Evolutionary conservation across 1,284 basidiomycete species (phyloP).

Genomic region (Ustilago shanxiensis): DNA sequence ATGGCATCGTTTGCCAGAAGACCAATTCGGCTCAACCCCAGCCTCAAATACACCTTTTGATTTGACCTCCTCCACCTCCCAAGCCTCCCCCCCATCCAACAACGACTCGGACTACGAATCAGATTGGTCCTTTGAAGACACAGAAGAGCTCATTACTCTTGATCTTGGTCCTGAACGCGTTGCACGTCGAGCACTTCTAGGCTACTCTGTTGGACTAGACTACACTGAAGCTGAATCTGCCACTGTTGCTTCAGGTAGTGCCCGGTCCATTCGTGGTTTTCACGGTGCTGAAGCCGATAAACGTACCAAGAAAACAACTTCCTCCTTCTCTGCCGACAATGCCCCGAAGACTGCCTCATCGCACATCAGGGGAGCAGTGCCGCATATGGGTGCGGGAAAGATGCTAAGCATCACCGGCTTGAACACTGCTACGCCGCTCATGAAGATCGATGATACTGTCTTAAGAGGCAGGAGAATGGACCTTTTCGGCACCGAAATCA

Average conservation of each 20-base stretch:
- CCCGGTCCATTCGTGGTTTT: conserved; percentile 12
- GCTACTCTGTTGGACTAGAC: conserved; percentile 22
- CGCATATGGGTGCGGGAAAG: conserved; percentile 28
- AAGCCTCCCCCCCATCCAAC: neutral
- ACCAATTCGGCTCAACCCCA: conserved; percentile 22
- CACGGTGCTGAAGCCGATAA: conserved; percentile 4
- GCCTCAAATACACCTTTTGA: conserved; percentile 22
- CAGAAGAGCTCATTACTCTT: conserved; percentile 36
- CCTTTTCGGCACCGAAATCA: conserved; percentile 39
- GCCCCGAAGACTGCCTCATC: neutral
- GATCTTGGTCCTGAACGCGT: conserved; percentile 37
- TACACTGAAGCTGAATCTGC: neutral
- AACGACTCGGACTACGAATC: conserved; percentile 23
- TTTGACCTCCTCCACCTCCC: neutral
- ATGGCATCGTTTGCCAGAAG: conserved; percentile 29
- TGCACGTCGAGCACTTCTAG: conserved; percentile 32
- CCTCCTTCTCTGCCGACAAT: neutral
- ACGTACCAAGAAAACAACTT: neutral
- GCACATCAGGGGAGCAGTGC: neutral
- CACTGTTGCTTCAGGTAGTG: neutral
- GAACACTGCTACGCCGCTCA: conserved; percentile 26
- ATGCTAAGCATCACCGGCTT: conserved; percentile 42
- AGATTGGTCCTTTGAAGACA: conserved; percentile 40
- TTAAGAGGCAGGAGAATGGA: conserved; percentile 27
- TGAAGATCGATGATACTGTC: conserved; percentile 44